Base-by-base conservation (phyloP, 2,329 filamentous ascomycete species). In the Exophiala xenobiotica region DNA sequence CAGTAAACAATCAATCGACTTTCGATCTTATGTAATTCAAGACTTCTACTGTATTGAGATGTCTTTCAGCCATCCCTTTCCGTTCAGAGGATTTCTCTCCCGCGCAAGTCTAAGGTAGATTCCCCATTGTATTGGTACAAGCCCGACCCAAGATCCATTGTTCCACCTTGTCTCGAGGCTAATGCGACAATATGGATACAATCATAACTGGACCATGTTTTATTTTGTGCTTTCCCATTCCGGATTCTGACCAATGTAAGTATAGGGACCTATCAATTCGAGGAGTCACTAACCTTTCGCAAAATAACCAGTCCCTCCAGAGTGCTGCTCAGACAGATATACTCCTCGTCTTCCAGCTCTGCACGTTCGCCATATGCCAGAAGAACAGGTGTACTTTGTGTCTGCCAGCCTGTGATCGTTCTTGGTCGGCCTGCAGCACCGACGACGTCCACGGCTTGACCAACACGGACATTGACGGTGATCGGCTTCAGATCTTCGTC, bases 351-450 rank as follows among this genome's bases (percentile, higher is more conserved):
- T 71, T 99, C 93, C 44, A 99, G 77, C 77, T 99, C 93, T 7
- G 93, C 93, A 64, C 95, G 81, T 77, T 99, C 93, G 23, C 95
- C 93, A 66, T 96, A 87, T n/a, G 89, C 86, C 63, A 99, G 76
- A 53, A 99, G 77, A 40, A 99, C 93, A 0, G 93, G 93, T n/a
- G 93, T 99, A 75, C 89, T 96, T 78, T 99, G 93, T 60, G 93
- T 99, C 74, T 99, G 93, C 93, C 93, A 99, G 46, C 93, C 93
- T 7, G 93, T 99, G 65, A 99, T 99, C 2, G 93, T 99, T 85
- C 99, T 97, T 61, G 93, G 93, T 57, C 92, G 83, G 68, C 93
- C 93, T 9, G 95, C 93, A 71, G 97, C 93, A 45, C 93, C 95
- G 33, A 99, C 93, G 35, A 99, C 91, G 68, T 99, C 93, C 16